Evolutionary conservation across 2,329 filamentous ascomycete species (phyloP).

Genomic region (Colletotrichum gigasporum): DNA sequence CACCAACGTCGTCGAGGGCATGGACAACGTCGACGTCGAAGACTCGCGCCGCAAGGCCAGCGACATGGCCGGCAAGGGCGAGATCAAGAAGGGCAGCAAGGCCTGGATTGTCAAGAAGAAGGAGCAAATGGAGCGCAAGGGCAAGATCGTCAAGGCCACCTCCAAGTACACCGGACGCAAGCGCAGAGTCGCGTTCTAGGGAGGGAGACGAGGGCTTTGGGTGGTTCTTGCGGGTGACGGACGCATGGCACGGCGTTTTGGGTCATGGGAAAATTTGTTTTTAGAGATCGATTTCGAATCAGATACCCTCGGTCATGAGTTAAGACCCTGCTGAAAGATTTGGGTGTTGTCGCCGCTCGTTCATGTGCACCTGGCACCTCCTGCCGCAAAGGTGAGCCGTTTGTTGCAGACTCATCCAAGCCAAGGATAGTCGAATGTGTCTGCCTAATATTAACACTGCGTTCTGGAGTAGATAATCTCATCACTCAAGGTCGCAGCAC

Average conservation of each 20-base stretch:
- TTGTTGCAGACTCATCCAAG: too few species aligned
- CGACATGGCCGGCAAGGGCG: conserved; percentile 56
- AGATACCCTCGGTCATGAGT: conserved; percentile 30
- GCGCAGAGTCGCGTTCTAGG: conserved; percentile 79
- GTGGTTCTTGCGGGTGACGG: conserved; percentile 12
- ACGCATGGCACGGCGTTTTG: conserved; percentile 36
- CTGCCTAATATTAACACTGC: too few species aligned
- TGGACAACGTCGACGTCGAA: conserved; percentile 87
- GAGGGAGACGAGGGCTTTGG: not conserved
- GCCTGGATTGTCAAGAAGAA: conserved; percentile 88
- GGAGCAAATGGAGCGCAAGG: conserved; percentile 93
- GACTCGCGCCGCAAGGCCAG: conserved; percentile 68
- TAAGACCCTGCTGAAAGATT: too few species aligned
- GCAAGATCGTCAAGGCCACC: conserved; percentile 90
- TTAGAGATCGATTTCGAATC: conserved; percentile 22
- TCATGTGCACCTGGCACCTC: too few species aligned
- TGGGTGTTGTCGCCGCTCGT: too few species aligned
- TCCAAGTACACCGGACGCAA: conserved; percentile 96
- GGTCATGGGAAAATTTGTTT: conserved; percentile 16
- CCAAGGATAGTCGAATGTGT: too few species aligned
- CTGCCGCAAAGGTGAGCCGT: too few species aligned
- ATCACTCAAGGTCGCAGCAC: too few species aligned
- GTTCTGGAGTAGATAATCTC: too few species aligned
- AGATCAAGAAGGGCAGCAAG: conserved; percentile 83
- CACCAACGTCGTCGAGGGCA: conserved; percentile 85